phyloP scores from a whole-genome alignment of 371 early-diverging fungal genomes.

The Mortierella sp. region DNA sequence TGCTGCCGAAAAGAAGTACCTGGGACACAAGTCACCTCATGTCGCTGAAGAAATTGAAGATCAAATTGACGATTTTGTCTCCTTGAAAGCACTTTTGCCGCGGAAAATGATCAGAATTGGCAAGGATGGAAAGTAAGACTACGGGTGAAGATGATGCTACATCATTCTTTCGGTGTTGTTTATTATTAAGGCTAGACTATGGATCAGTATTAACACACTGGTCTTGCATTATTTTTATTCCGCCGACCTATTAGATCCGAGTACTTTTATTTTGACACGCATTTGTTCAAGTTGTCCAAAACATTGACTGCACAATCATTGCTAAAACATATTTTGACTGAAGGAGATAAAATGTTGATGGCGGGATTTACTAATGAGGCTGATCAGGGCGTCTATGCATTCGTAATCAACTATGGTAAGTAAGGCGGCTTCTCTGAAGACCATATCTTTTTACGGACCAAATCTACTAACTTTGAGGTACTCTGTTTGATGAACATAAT shows the following conservation, averaged over 20 bases:
- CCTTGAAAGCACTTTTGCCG: conserved; percentile 56
- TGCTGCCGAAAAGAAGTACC: conserved; percentile 15
- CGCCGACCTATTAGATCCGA: conserved; percentile 29
- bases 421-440: not conserved
- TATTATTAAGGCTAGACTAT: not conserved
- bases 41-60: not conserved
- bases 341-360: conserved; percentile 94
- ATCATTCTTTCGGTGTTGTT: not conserved
- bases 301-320: conserved; percentile 89
- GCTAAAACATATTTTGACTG: conserved; percentile 92
- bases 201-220: too few species aligned
- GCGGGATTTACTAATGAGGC: conserved; percentile 66
- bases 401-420: conserved; percentile 88
- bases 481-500: not conserved
- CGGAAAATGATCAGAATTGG: conserved; percentile 44
- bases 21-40: not conserved
- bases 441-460: not conserved
- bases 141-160: not conserved
- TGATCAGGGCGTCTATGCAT: conserved; percentile 87
- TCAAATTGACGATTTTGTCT: conserved; percentile 22
- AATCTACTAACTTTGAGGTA: not conserved
- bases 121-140: conserved; percentile 55
- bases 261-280: conserved; percentile 71
- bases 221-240: not conserved
- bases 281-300: conserved; percentile 71